Conservation (phyloP, 805 yeast genomes). For the Saccharomycopsis microspora region DNA sequence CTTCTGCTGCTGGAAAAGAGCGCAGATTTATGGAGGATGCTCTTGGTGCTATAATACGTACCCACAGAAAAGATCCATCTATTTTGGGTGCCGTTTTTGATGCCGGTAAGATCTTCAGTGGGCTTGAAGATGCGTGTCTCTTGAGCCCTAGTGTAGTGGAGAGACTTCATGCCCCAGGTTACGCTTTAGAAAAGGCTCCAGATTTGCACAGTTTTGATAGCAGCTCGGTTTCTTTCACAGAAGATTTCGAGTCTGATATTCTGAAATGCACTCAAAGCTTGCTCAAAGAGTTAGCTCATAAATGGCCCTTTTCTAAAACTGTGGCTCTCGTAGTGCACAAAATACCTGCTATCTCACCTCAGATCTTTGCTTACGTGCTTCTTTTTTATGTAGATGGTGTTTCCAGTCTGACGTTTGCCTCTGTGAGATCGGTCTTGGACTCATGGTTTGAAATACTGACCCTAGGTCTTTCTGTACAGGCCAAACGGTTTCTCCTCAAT, state of each 20-base stretch:
- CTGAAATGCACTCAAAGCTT: conserved; percentile 3
- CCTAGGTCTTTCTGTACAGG: not conserved
- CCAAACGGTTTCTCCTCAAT: conserved; percentile 21
- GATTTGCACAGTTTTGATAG: not conserved
- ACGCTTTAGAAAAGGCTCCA: not conserved
- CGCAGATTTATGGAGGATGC: not conserved
- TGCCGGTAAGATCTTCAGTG: not conserved
- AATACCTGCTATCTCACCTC: not conserved
- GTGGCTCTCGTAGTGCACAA: not conserved
- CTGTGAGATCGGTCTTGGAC: not conserved
- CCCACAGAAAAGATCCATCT: not conserved
- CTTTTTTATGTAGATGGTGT: conserved; percentile 7
- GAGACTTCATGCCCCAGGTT: too few relatives aligned
- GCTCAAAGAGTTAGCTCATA: conserved; percentile 1
- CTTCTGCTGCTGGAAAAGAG: not conserved
- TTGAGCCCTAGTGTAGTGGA: too few relatives aligned
- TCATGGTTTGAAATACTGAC: too few relatives aligned
- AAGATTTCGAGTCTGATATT: not conserved
- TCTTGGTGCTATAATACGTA: conserved; percentile 1
- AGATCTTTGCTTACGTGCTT: conserved; percentile 6
- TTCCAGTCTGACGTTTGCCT: not conserved
- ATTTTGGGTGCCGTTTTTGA: conserved; percentile 4
- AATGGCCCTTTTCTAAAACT: conserved; percentile 1
- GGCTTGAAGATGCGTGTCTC: not conserved
- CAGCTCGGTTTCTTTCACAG: not conserved